Percentiles rank a stretch among this genome's conserved stretches.
Conservation (phyloP, 73 alveolate species). For the Paramecium tetraurelia region DNA sequence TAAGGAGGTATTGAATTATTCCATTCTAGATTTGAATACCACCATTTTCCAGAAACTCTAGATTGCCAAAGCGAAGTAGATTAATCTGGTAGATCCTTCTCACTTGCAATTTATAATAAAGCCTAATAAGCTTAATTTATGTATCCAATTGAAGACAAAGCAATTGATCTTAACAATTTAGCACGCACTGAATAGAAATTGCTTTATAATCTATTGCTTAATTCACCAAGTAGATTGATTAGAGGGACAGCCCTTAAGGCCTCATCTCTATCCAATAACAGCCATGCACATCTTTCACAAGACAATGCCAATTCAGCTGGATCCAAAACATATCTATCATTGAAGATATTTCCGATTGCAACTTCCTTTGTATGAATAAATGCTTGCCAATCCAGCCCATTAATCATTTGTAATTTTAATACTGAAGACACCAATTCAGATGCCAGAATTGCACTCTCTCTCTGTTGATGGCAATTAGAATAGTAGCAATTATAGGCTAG, state of each 20-base stretch:
- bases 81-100: constrained; percentile 35
- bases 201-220: constrained; percentile 80
- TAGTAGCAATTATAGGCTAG: constrained; percentile 46
- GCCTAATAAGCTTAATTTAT: constrained; percentile 80
- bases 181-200: constrained; percentile 83
- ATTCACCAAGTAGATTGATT: constrained; percentile 84
- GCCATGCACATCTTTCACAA: constrained; percentile 80
- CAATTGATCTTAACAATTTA: constrained; percentile 81
- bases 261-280: constrained; percentile 82
- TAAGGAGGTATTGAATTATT: constrained; percentile 22
- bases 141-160: constrained; percentile 87
- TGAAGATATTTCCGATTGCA: constrained; percentile 68
- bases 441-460: constrained; percentile 56
- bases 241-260: constrained; percentile 89
- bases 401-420: background rate
- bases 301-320: constrained; percentile 84
- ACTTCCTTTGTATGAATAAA: constrained; percentile 10
- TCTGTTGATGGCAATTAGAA: background rate
- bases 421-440: constrained; percentile 48
- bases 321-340: constrained; percentile 78
- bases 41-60: constrained; percentile 25
- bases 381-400: constrained; percentile 44
- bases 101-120: background rate
- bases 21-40: constrained; percentile 32
- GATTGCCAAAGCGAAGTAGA: background rate